Evolutionary conservation across 257 asterid species (phyloP).

Genomic region (Mentha longifolia): DNA sequence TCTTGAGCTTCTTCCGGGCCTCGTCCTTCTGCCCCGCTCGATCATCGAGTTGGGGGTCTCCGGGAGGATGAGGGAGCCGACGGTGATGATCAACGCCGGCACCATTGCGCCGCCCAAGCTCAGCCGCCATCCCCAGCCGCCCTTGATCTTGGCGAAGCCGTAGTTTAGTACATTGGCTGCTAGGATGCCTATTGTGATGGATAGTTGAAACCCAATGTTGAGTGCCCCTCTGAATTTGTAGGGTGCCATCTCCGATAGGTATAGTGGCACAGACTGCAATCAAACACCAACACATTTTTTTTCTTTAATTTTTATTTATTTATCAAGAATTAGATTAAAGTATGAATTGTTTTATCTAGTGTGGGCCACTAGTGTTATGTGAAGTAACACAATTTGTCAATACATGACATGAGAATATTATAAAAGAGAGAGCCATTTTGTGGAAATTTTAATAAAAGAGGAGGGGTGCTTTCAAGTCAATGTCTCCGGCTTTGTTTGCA

Average conservation of each 20-base stretch:
- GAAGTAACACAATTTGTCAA: background rate
- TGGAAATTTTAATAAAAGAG: constrained; percentile 6
- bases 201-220: constrained; percentile 65
- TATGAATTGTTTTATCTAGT: too few relatives aligned
- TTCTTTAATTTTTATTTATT: too few relatives aligned
- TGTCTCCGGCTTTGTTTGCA: constrained; percentile 33
- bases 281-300: background rate
- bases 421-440: background rate
- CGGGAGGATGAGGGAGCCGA: constrained; percentile 76
- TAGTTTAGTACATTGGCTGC: constrained; percentile 65
- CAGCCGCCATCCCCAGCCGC: constrained; percentile 84
- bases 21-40: constrained; percentile 64
- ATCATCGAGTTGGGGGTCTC: constrained; percentile 91
- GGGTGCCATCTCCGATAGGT: constrained; percentile 78
- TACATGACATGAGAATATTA: background rate
- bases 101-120: constrained; percentile 81
- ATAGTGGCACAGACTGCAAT: constrained; percentile 63
- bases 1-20: constrained; percentile 51
- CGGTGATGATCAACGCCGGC: constrained; percentile 75
- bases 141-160: constrained; percentile 55
- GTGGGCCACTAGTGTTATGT: background rate
- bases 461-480: constrained; percentile 33
- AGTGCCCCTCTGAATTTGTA: constrained; percentile 69
- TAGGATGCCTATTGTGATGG: constrained; percentile 64
- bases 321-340: background rate